phyloP scores from a whole-genome alignment of 306 rosid species.

The Acacia melanoxylon region DNA sequence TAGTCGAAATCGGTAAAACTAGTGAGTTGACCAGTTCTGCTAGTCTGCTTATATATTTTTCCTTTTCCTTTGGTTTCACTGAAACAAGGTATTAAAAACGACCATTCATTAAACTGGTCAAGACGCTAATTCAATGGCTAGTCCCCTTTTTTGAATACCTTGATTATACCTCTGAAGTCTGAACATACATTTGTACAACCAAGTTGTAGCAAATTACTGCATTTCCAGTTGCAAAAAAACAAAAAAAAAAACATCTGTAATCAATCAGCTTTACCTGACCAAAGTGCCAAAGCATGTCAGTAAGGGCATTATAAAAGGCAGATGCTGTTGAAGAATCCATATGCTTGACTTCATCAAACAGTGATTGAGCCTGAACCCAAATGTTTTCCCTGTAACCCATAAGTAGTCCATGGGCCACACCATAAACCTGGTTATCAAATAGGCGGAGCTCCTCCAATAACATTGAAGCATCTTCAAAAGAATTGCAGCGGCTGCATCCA shows the following conservation, averaged over 20 bases:
- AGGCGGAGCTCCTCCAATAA: constrained; percentile 78
- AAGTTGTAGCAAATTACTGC: not conserved
- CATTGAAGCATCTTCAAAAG: constrained; percentile 80
- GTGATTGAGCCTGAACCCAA: constrained; percentile 70
- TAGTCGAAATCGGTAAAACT: not conserved
- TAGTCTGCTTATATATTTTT: not conserved
- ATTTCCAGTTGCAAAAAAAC: not conserved
- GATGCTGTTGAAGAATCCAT: constrained; percentile 92
- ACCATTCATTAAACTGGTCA: not conserved
- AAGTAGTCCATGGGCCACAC: constrained; percentile 89
- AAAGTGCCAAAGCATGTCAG: constrained; percentile 96
- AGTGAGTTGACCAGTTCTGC: not conserved
- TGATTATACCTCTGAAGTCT: not conserved
- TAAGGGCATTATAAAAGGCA: constrained; percentile 90
- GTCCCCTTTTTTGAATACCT: not conserved
- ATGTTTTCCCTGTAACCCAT: constrained; percentile 71
- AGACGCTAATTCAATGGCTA: not conserved
- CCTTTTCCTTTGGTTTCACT: not conserved
- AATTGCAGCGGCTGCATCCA: constrained; percentile 75
- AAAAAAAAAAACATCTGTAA: not conserved
- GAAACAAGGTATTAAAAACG: not conserved
- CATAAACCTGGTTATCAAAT: constrained; percentile 85
- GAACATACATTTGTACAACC: not conserved
- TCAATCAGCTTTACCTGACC: constrained; percentile 70
- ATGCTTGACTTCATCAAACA: constrained; percentile 81